Conservation (phyloP, 192 early-diverging fungal species). For the Cetraspora pellucida region DNA sequence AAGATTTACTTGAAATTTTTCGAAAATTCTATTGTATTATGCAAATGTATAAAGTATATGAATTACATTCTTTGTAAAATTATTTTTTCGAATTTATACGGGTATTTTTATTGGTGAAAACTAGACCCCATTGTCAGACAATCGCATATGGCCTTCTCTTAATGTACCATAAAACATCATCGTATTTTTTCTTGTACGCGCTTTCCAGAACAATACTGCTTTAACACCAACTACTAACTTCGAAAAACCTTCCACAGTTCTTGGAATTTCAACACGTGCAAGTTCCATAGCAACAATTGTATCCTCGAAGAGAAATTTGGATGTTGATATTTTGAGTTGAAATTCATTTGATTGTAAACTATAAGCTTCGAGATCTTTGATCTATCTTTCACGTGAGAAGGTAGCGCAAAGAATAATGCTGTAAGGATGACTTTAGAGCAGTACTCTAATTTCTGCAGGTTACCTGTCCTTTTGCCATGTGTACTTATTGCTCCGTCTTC, state of each 20-base stretch:
- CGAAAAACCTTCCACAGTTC: conserved; percentile 11
- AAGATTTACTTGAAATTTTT: no score
- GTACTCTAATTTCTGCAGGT: conserved; percentile 15
- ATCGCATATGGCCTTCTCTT: conserved; percentile 15
- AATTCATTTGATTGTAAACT: conserved; percentile 19
- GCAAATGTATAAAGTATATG: conserved; percentile 11
- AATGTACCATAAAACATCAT: conserved; percentile 11
- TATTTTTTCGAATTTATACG: not conserved
- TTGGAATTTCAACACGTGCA: conserved; percentile 8
- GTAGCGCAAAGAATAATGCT: conserved; percentile 14
- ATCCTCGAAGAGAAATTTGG: conserved; percentile 26
- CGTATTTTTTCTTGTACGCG: conserved; percentile 25
- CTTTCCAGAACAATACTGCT: conserved; percentile 7
- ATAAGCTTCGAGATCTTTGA: conserved; percentile 17
- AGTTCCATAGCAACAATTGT: conserved; percentile 8
- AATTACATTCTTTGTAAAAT: conserved; percentile 9
- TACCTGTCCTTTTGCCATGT: conserved; percentile 21
- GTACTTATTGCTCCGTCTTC: conserved; percentile 17
- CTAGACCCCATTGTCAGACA: conserved; percentile 7
- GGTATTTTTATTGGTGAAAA: conserved; percentile 29
- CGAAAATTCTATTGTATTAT: not conserved
- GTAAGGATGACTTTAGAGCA: conserved; percentile 23
- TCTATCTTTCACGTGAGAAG: conserved; percentile 15
- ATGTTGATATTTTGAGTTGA: conserved; percentile 24
- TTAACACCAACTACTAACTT: conserved; percentile 19